A percentile compares a stretch with the other conserved stretches of the same genome.
These are phyloP conservation scores for Fraxinus dipetala DNA, from an alignment of 305 asterid genomes.

Conservation along the genomic window DNA sequence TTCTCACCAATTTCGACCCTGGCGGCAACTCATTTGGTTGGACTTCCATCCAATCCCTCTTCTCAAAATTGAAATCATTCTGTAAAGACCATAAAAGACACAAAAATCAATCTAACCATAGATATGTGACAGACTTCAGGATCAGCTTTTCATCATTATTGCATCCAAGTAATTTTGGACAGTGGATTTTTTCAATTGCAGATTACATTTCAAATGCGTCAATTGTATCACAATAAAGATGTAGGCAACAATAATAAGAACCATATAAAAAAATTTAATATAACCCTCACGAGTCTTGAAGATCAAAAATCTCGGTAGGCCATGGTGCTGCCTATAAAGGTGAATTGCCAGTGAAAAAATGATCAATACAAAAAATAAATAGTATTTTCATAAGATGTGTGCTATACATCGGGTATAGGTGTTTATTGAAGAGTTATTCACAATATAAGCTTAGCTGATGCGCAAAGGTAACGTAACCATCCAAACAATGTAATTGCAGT, in stretches of 20 bases:
- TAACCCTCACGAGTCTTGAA: not conserved
- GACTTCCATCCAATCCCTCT: conserved; percentile 50
- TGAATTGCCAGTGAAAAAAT: not conserved
- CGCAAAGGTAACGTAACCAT: not conserved
- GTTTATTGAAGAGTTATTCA: not conserved
- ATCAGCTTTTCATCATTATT: not conserved
- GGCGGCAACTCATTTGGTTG: conserved; percentile 29
- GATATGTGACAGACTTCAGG: not conserved
- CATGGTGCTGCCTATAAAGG: conserved; percentile 1
- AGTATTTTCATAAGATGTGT: not conserved
- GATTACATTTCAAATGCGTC: not conserved
- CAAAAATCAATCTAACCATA: not conserved
- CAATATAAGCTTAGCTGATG: not conserved
- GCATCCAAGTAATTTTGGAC: not conserved
- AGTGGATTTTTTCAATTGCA: not conserved
- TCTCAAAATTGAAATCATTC: conserved; percentile 54
- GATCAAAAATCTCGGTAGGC: not conserved
- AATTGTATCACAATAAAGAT: not conserved
- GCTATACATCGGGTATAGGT: not conserved
- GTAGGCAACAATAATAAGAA: not conserved
- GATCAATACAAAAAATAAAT: not conserved
- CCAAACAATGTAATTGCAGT: not conserved
- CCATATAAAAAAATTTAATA: not conserved
- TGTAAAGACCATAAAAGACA: conserved; percentile 32
- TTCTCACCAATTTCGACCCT: conserved; percentile 43